phyloP scores from a whole-genome alignment of 495 filamentous ascomycete genomes.

The Penicillium verhagenii region DNA sequence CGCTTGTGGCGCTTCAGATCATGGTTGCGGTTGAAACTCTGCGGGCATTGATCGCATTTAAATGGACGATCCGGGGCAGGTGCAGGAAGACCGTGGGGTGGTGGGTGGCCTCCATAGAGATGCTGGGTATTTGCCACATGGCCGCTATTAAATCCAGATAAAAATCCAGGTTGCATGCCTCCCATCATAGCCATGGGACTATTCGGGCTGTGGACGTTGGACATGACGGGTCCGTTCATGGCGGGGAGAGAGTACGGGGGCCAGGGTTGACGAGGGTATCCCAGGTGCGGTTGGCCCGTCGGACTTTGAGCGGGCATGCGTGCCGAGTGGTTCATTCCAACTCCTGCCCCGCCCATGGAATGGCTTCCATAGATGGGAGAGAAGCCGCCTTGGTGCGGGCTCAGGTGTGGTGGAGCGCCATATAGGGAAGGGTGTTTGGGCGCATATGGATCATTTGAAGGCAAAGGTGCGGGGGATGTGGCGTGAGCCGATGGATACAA shows the following conservation, averaged over 20 bases:
- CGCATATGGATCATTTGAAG: conserved; percentile 61
- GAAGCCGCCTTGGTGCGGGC: conserved; percentile 60
- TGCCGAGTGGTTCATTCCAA: conserved; percentile 53
- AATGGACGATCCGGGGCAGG: conserved; percentile 80
- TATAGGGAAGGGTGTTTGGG: conserved; percentile 56
- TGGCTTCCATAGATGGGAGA: conserved; percentile 54
- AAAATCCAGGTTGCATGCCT: conserved; percentile 51
- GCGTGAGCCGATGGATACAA: conserved; percentile 47
- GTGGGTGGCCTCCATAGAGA: conserved; percentile 51
- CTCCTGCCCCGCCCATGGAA: conserved; percentile 58
- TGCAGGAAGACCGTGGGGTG: conserved; percentile 40
- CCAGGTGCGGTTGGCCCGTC: conserved; percentile 48
- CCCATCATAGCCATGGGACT: conserved; percentile 68
- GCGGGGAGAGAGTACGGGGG: conserved; percentile 56
- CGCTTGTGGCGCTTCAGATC: conserved; percentile 94
- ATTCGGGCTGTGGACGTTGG: conserved; percentile 72
- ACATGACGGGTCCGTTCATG: conserved; percentile 71
- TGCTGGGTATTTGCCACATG: conserved; percentile 55
- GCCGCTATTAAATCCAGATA: conserved; percentile 56
- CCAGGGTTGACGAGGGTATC: conserved; percentile 51
- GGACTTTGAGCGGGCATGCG: conserved; percentile 56
- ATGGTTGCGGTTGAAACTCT: conserved; percentile 95
- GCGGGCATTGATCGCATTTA: conserved; percentile 88
- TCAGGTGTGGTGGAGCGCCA: conserved; percentile 56
- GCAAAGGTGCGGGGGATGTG: conserved; percentile 59